A percentile compares a stretch with the other conserved stretches of the same genome.
phyloP scores from a whole-genome alignment of 2,329 filamentous ascomycete genomes.

The Aureobasidium sp. region DNA sequence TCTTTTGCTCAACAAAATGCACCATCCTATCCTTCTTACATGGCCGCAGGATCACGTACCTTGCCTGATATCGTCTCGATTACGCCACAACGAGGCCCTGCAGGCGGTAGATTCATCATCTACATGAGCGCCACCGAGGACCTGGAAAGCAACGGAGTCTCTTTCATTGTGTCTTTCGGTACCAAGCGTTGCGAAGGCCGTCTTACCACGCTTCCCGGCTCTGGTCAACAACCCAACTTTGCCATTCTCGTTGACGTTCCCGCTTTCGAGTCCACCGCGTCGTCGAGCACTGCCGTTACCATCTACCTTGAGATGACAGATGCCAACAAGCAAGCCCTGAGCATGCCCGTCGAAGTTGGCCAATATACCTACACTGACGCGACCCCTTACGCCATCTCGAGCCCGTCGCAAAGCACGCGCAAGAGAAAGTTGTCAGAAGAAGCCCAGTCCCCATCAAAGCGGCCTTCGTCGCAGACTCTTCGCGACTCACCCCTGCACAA shows the following conservation, averaged over 20 bases:
- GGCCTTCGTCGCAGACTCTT: constrained; percentile 28
- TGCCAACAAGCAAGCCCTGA: constrained; percentile 33
- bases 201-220: constrained; percentile 53
- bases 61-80: constrained; percentile 61
- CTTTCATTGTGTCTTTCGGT: constrained; percentile 71
- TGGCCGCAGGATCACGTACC: constrained; percentile 54
- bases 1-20: constrained; percentile 51
- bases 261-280: constrained; percentile 51
- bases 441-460: constrained; percentile 35
- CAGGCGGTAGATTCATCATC: constrained; percentile 64
- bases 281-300: constrained; percentile 49
- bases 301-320: constrained; percentile 55
- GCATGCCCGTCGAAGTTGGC: constrained; percentile 46
- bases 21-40: constrained; percentile 55
- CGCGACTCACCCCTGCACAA: constrained; percentile 24
- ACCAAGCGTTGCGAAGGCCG: constrained; percentile 63
- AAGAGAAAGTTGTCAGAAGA: constrained; percentile 51
- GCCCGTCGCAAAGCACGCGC: constrained; percentile 35
- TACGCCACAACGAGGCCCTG: constrained; percentile 60
- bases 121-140: constrained; percentile 72
- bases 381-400: constrained; percentile 29
- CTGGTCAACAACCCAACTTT: constrained; percentile 61
- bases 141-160: constrained; percentile 45
- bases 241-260: constrained; percentile 67
- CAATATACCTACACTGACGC: constrained; percentile 54